Base-by-base conservation (phyloP, 768 basidiomycete genomes). In the Lactifluus echinatus region DNA sequence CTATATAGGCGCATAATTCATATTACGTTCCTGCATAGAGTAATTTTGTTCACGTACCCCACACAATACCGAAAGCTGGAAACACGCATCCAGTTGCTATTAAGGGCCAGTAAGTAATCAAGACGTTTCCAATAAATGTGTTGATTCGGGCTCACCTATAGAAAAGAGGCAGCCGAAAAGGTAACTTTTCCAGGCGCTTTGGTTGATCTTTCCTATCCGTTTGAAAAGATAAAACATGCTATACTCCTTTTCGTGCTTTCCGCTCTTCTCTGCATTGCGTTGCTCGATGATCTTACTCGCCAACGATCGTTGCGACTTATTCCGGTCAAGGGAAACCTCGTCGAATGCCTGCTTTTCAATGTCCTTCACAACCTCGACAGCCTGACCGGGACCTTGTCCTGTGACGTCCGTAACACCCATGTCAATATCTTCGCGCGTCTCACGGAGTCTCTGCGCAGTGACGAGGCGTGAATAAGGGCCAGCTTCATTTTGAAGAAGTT, bases 381-480 rank as follows among this genome's bases (percentile, higher is more conserved):
- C 19, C 36, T 54, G 42, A 17, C 39, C 59, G 17, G n/a, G n/a
- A n/a, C n/a, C n/a, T n/a, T n/a, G n/a, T n/a, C n/a, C n/a, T n/a
- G n/a, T n/a, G n/a, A n/a, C n/a, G n/a, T n/a, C n/a, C n/a, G n/a
- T 59, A 12, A 62, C 67, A 7, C 64, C 65, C 1, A 39, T 5
- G 19, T 10, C 59, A 44, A 68, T 26, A 60, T 8, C 17, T 65
- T 89, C 87, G 15, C 85, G 83, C 3, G n/a, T n/a, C n/a, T n/a
- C n/a, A n/a, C n/a, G n/a, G n/a, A 92, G 76, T 61, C 75, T 82
- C 73, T 91, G 89, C 0, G 89, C 82, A 23, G 80, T 79, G 5
- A 91, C 89, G 8, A 92, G 80, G 23, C 78, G 75, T 1, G 81
- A 70, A 70, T 92, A 92, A 2, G 86, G 75, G 47, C 89, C 80